Conservation (phyloP, 202 grass and related monocot species). For the Hordeum pubiflorum region DNA sequence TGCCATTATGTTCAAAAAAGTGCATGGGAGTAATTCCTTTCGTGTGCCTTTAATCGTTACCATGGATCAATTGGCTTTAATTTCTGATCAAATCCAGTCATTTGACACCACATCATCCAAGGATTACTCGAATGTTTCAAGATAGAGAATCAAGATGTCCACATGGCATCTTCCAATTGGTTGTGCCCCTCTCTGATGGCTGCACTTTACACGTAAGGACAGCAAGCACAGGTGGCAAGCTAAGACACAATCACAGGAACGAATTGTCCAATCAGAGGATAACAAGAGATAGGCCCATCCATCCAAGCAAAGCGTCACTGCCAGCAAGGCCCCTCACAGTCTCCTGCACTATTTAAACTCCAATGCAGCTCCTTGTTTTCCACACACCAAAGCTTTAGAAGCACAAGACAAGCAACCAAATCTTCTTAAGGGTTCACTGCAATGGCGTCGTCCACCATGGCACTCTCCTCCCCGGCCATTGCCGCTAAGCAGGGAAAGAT, state of each 20-base stretch:
- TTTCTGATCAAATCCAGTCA: neutral
- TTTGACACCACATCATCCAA: neutral
- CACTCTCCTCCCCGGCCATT: slow-evolving; percentile 35
- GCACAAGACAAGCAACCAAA: neutral
- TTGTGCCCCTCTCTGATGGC: neutral
- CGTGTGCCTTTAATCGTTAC: too few species aligned
- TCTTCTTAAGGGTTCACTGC: neutral
- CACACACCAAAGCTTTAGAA: neutral
- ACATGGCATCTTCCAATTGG: neutral
- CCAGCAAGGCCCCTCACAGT: neutral
- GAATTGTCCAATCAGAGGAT: slow-evolving; percentile 7
- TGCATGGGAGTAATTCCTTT: neutral
- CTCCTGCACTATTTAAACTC: neutral
- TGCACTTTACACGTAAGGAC: slow-evolving; percentile 9
- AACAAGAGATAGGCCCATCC: slow-evolving; percentile 11
- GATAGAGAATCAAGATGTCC: neutral
- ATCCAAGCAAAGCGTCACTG: neutral
- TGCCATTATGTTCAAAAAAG: neutral
- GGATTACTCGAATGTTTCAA: too few species aligned
- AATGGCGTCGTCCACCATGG: slow-evolving; percentile 43
- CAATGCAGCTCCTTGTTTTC: neutral
- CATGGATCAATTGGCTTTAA: neutral
- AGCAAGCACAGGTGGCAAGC: neutral
- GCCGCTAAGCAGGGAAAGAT: slow-evolving; percentile 32
- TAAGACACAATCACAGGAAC: neutral